These are phyloP conservation scores for Primulina huaijiensis DNA, from an alignment of 257 asterid genomes.

Conservation along the genomic window DNA sequence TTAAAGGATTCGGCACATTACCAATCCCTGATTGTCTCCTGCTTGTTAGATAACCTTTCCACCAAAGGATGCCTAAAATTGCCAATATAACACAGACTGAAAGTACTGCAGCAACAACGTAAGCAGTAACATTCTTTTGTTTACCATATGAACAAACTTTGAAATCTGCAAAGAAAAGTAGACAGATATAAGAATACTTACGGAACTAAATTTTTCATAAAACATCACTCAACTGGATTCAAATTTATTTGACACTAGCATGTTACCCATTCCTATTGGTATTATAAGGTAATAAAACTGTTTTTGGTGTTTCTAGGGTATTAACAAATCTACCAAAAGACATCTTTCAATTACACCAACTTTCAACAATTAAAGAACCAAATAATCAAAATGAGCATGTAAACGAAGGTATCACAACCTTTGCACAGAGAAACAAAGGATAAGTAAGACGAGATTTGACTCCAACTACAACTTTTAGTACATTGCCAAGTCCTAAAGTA, in stretches of 20 bases:
- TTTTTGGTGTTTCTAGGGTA: background rate
- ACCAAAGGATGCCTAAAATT: constrained; percentile 52
- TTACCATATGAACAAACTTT: constrained; percentile 58
- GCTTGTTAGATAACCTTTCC: constrained; percentile 50
- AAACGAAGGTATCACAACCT: background rate
- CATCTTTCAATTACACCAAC: background rate
- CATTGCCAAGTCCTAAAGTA: background rate
- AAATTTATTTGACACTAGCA: constrained; percentile 9
- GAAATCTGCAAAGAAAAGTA: constrained; percentile 45
- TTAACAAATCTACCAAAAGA: background rate
- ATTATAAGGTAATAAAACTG: background rate
- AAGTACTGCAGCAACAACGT: constrained; percentile 49
- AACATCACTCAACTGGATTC: constrained; percentile 8
- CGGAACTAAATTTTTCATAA: background rate
- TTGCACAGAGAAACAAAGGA: background rate
- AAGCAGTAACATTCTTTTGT: constrained; percentile 47
- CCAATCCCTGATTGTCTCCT: constrained; percentile 48
- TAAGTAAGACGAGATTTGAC: background rate
- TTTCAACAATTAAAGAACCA: background rate
- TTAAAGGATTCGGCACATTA: constrained; percentile 20
- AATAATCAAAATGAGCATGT: background rate
- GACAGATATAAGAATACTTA: background rate
- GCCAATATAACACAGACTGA: constrained; percentile 29
- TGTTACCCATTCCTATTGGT: background rate
- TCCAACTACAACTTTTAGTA: background rate